phyloP scores from a whole-genome alignment of 2,329 filamentous ascomycete genomes.

The Xylaria sp. region DNA sequence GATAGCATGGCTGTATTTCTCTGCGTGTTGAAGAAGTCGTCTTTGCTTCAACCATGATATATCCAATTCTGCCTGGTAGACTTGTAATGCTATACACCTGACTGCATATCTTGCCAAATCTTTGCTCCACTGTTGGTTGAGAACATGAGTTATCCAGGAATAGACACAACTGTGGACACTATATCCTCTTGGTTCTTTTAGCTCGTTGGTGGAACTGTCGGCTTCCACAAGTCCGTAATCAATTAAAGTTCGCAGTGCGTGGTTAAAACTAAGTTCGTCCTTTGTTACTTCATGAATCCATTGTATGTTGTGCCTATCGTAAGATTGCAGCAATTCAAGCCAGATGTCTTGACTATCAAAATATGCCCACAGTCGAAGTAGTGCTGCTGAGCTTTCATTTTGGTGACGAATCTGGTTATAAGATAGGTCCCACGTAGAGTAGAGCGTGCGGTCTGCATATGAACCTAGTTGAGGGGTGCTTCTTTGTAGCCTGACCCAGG shows the following conservation, averaged over 20 bases:
- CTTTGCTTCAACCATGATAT: slow-evolving; percentile 14
- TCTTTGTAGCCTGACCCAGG: slow-evolving; percentile 20
- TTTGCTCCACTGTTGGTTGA: slow-evolving; percentile 9
- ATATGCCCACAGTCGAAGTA: slow-evolving; percentile 28
- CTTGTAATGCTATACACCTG: slow-evolving; percentile 5
- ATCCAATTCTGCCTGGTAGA: neutral
- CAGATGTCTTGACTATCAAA: slow-evolving; percentile 26
- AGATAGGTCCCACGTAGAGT: slow-evolving; percentile 26
- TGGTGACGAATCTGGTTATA: slow-evolving; percentile 14
- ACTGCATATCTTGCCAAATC: slow-evolving; percentile 10
- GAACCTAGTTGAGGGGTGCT: slow-evolving; percentile 12
- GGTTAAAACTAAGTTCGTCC: slow-evolving; percentile 23
- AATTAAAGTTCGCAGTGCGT: neutral
- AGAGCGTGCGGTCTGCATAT: slow-evolving; percentile 25
- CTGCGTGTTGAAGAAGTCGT: slow-evolving; percentile 23
- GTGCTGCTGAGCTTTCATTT: slow-evolving; percentile 7
- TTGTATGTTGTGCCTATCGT: neutral
- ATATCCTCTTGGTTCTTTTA: slow-evolving; percentile 19
- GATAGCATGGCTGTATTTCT: neutral
- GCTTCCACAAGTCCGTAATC: slow-evolving; percentile 28
- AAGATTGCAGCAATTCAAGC: slow-evolving; percentile 27
- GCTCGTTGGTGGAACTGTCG: neutral
- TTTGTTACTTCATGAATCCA: slow-evolving; percentile 19
- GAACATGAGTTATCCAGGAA: slow-evolving; percentile 21
- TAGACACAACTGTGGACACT: slow-evolving; percentile 27